A percentile compares a stretch with the other conserved stretches of the same genome.
Evolutionary conservation across 192 early-diverging fungal species (phyloP).

Genomic region (Gigaspora rosea): DNA sequence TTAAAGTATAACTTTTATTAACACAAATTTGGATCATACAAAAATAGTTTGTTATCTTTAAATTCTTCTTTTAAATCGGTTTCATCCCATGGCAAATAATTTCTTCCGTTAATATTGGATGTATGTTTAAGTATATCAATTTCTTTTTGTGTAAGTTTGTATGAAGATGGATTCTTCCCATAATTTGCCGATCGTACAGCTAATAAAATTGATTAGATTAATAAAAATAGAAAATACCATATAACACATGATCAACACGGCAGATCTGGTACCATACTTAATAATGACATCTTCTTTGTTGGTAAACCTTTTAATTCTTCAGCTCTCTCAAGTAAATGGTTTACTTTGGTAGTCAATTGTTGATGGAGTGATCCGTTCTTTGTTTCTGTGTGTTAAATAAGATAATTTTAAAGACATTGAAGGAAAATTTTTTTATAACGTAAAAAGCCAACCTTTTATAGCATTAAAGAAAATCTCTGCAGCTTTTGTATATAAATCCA

Average conservation of each 20-base stretch:
- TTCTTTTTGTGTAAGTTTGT: slow-evolving; percentile 50
- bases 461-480: slow-evolving; percentile 50
- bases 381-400: slow-evolving; percentile 25
- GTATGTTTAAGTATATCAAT: slow-evolving; percentile 63
- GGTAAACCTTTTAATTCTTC: slow-evolving; percentile 52
- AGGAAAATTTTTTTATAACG: not conserved
- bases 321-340: slow-evolving; percentile 37
- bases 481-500: slow-evolving; percentile 53
- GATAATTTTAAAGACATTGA: not conserved
- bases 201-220: not conserved
- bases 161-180: not conserved
- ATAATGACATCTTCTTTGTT: slow-evolving; percentile 24
- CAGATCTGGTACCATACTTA: not conserved
- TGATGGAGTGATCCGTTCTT: slow-evolving; percentile 34
- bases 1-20: slow-evolving; percentile 34
- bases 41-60: slow-evolving; percentile 51
- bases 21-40: slow-evolving; percentile 38
- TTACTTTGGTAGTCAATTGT: slow-evolving; percentile 9
- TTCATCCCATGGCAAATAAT: slow-evolving; percentile 76
- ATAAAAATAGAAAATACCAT: not conserved
- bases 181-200: too few relatives aligned
- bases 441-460: slow-evolving; percentile 41
- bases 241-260: not conserved
- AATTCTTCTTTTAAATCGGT: slow-evolving; percentile 66
- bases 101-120: slow-evolving; percentile 70